A percentile compares a stretch with the other conserved stretches of the same genome.
These are phyloP conservation scores for Chaetoceros muelleri DNA, from an alignment of 108 stramenopile species.

Conservation along the genomic window DNA sequence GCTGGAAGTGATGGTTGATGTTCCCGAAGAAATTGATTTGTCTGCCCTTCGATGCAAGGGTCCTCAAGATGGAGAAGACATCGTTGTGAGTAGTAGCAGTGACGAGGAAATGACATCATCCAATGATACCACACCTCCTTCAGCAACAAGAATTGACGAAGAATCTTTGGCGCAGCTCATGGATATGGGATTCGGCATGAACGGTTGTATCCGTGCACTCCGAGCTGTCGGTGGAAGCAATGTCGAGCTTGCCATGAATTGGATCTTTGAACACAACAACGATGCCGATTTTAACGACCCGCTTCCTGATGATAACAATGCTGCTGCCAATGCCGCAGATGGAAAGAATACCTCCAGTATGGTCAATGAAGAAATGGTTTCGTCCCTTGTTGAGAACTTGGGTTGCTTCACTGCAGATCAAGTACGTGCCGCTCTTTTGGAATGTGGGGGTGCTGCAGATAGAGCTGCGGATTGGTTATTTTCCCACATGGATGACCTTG, in stretches of 20 bases:
- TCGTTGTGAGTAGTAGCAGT: slow-evolving; percentile 62
- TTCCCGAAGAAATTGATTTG: slow-evolving; percentile 84
- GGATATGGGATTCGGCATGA: slow-evolving; percentile 96
- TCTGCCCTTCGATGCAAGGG: slow-evolving; percentile 46
- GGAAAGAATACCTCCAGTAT: slow-evolving; percentile 10
- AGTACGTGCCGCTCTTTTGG: slow-evolving; percentile 80
- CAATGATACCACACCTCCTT: slow-evolving; percentile 12
- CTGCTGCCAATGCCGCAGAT: slow-evolving; percentile 18
- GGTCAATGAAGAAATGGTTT: slow-evolving; percentile 61
- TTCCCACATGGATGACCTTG: slow-evolving; percentile 89
- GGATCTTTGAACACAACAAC: slow-evolving; percentile 94
- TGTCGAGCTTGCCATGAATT: slow-evolving; percentile 93
- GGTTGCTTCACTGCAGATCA: slow-evolving; percentile 89
- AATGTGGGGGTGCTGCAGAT: slow-evolving; percentile 75
- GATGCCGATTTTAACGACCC: slow-evolving; percentile 98
- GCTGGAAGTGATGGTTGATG: slow-evolving; percentile 89
- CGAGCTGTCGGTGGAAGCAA: slow-evolving; percentile 79
- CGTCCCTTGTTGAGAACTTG: slow-evolving; percentile 75
- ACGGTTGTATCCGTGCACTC: slow-evolving; percentile 90
- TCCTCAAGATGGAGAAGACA: slow-evolving; percentile 74
- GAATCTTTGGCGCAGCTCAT: slow-evolving; percentile 77
- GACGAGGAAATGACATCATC: slow-evolving; percentile 7
- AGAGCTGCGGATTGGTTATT: slow-evolving; percentile 97
- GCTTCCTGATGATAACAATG: slow-evolving; percentile 36
- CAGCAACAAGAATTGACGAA: slow-evolving; percentile 57